These are phyloP conservation scores for Ilyonectria robusta DNA, from an alignment of 2,329 filamentous ascomycete genomes.

Conservation along the genomic window DNA sequence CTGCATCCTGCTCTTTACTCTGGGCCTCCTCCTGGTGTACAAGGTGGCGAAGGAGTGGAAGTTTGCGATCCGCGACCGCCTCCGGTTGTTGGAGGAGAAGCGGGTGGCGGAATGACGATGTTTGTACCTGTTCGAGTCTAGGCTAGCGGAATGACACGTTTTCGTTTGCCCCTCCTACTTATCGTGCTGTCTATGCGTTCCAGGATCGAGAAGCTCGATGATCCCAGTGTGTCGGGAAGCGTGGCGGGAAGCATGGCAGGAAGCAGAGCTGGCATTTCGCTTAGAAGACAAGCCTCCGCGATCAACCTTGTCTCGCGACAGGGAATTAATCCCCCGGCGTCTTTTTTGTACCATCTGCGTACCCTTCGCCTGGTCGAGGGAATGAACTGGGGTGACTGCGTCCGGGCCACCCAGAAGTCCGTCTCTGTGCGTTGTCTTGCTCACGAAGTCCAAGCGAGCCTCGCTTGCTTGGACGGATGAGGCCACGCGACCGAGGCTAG, in stretches of 20 bases:
- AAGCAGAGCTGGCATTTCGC: neutral
- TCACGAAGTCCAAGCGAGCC: too few relatives aligned
- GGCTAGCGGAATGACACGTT: neutral
- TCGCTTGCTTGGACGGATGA: too few relatives aligned
- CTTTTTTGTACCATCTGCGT: neutral
- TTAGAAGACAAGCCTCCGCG: neutral
- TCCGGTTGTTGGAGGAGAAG: constrained; percentile 23
- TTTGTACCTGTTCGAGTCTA: too few relatives aligned
- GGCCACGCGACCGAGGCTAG: too few relatives aligned
- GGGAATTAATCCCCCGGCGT: neutral
- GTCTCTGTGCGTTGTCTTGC: too few relatives aligned
- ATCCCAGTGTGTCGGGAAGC: neutral
- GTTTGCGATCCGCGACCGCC: constrained; percentile 35
- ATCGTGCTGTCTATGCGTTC: neutral
- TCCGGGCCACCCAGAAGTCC: too few relatives aligned
- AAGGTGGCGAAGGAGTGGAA: constrained; percentile 39
- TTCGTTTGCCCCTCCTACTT: neutral
- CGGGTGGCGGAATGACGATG: neutral
- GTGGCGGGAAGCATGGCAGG: too few relatives aligned
- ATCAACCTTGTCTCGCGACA: neutral
- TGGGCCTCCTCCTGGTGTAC: constrained; percentile 4
- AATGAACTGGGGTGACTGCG: too few relatives aligned
- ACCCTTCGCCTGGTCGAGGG: neutral
- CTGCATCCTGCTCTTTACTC: too few relatives aligned
- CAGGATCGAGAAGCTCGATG: neutral